These are phyloP conservation scores for Phyllachora maydis DNA, from an alignment of 2,329 filamentous ascomycete species.

Conservation along the genomic window DNA sequence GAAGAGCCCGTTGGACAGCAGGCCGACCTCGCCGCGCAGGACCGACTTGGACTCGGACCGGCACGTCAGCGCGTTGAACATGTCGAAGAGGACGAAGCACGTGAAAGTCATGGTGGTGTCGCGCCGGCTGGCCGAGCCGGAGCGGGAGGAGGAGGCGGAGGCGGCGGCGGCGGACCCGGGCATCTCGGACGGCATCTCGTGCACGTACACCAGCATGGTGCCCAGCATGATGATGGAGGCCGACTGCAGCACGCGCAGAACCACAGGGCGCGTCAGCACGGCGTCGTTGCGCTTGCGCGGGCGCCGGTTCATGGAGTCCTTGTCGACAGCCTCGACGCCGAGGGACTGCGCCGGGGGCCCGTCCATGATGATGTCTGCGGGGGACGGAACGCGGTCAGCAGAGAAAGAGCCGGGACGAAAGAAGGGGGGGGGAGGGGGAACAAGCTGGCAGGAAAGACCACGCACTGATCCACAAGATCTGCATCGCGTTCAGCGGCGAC, in stretches of 20 bases:
- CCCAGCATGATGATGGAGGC: conserved; percentile 81
- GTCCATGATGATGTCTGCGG: conserved; percentile 99
- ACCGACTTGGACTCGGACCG: conserved; percentile 82
- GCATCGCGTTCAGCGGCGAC: conserved; percentile 95
- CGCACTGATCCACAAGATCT: conserved; percentile 99
- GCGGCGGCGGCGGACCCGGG: too few relatives aligned
- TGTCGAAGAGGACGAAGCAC: conserved; percentile 96
- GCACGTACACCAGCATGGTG: conserved; percentile 77
- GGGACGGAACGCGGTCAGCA: too few relatives aligned
- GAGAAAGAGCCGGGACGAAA: neutral
- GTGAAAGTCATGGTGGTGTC: conserved; percentile 99
- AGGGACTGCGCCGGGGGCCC: conserved; percentile 92
- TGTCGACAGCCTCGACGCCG: conserved; percentile 86
- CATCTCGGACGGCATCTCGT: conserved; percentile 75
- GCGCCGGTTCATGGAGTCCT: conserved; percentile 79
- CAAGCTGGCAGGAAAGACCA: conserved; percentile 6
- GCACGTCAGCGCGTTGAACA: conserved; percentile 95
- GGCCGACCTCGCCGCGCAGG: conserved; percentile 61
- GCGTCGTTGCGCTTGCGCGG: conserved; percentile 73
- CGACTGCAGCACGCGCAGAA: conserved; percentile 71
- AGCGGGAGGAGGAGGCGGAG: too few relatives aligned
- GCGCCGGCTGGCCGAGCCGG: conserved; percentile 67
- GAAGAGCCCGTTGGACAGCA: conserved; percentile 82
- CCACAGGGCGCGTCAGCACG: conserved; percentile 68
- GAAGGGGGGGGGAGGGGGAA: too few relatives aligned